Conservation (phyloP, 2,329 filamentous ascomycete genomes). For the Periconia macrospinosa region DNA sequence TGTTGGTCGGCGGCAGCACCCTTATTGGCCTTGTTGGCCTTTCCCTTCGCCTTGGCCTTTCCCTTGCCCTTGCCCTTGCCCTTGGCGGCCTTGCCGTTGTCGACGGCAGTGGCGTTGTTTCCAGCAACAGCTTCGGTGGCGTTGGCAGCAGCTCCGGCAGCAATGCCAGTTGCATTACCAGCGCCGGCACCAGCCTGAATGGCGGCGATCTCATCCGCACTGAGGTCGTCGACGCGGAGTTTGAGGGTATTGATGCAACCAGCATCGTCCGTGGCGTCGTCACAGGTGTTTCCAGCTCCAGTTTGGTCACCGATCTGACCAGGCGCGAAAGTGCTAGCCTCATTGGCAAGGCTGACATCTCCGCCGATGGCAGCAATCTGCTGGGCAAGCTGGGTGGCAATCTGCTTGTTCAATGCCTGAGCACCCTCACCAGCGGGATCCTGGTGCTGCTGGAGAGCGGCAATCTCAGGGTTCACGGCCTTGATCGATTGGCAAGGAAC, state of each 20-base stretch:
- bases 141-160: conserved; percentile 1
- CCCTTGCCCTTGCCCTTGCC: neutral
- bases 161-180: conserved; percentile 4
- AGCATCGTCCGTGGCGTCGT: conserved; percentile 49
- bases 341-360: conserved; percentile 63
- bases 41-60: neutral
- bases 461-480: conserved; percentile 67
- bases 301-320: conserved; percentile 58
- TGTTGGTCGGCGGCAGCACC: neutral
- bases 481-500: conserved; percentile 58
- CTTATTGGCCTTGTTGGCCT: neutral
- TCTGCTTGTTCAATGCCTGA: conserved; percentile 61
- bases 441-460: conserved; percentile 65
- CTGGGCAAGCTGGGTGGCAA: conserved; percentile 61
- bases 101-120: neutral
- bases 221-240: conserved; percentile 58
- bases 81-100: conserved; percentile 1
- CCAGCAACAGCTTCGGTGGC: conserved; percentile 1
- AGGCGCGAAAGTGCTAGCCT: conserved; percentile 65
- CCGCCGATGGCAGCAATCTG: conserved; percentile 65
- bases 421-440: conserved; percentile 65
- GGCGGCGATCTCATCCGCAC: conserved; percentile 54
- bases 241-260: conserved; percentile 60
- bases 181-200: conserved; percentile 45
- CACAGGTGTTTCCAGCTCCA: conserved; percentile 56